These are phyloP conservation scores for Candolleomyces eurysporus DNA, from an alignment of 768 basidiomycete genomes.

Conservation along the genomic window DNA sequence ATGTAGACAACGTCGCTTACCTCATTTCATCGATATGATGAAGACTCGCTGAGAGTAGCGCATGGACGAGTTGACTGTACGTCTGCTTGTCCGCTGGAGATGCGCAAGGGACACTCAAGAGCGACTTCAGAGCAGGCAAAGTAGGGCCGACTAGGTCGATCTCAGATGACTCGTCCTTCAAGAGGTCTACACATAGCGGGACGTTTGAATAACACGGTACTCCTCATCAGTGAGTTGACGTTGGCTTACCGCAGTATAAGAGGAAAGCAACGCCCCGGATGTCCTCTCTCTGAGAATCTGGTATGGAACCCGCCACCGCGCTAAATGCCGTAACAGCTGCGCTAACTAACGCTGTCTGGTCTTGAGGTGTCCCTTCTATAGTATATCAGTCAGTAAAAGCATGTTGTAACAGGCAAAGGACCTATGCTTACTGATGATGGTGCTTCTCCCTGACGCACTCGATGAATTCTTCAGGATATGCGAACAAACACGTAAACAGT, in stretches of 20 bases:
- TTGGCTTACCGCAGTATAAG: constrained; percentile 66
- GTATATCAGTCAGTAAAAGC: constrained; percentile 4
- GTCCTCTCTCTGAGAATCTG: constrained; percentile 62
- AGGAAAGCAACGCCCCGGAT: constrained; percentile 76
- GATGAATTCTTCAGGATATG: constrained; percentile 75
- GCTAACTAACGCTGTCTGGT: constrained; percentile 63
- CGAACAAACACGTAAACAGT: constrained; percentile 82
- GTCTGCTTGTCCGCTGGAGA: constrained; percentile 42
- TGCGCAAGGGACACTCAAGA: constrained; percentile 56
- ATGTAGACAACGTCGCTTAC: constrained; percentile 38
- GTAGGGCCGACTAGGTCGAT: constrained; percentile 80
- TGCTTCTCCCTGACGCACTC: constrained; percentile 45
- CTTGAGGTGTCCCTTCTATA: constrained; percentile 51
- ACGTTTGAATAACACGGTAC: neutral
- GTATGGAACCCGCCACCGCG: constrained; percentile 56
- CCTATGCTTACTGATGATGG: constrained; percentile 46
- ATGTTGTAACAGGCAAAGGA: neutral
- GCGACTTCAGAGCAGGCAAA: constrained; percentile 72
- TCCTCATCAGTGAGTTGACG: constrained; percentile 9
- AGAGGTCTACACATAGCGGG: constrained; percentile 49
- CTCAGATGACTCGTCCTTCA: constrained; percentile 83
- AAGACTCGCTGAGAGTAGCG: constrained; percentile 81
- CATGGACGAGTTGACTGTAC: constrained; percentile 67
- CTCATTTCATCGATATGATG: constrained; percentile 90
- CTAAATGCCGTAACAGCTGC: constrained; percentile 62